These are phyloP conservation scores for Saccharomyces eubayanus DNA, from an alignment of 805 yeast species.

Conservation along the genomic window DNA sequence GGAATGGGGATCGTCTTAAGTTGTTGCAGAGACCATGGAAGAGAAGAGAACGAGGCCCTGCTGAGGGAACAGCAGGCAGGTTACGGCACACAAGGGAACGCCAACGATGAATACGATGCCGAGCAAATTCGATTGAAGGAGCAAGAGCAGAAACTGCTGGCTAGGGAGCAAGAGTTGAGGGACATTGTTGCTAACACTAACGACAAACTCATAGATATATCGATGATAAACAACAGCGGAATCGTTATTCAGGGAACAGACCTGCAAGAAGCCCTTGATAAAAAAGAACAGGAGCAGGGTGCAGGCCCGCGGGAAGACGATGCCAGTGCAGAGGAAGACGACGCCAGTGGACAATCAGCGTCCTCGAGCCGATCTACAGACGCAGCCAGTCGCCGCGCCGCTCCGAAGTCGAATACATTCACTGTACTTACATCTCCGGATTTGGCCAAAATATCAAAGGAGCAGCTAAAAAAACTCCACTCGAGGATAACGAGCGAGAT, in stretches of 20 bases:
- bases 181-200: constrained; percentile 29
- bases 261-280: constrained; percentile 2
- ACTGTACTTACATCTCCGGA: background rate
- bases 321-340: background rate
- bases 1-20: constrained; percentile 27
- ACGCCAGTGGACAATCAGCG: background rate
- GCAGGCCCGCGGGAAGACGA: background rate
- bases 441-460: background rate
- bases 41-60: constrained; percentile 23
- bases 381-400: background rate
- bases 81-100: constrained; percentile 11
- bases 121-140: constrained; percentile 14
- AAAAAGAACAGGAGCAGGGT: background rate
- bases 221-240: constrained; percentile 31
- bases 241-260: constrained; percentile 24
- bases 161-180: constrained; percentile 23
- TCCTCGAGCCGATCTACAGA: background rate
- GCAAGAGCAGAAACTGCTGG: constrained; percentile 20
- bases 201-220: constrained; percentile 30
- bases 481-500: background rate
- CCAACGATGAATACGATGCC: constrained; percentile 11
- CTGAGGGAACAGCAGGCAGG: constrained; percentile 23
- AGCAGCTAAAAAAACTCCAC: background rate
- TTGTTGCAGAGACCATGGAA: constrained; percentile 19
- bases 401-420: background rate